A percentile compares a stretch with the other conserved stretches of the same genome.
Evolutionary conservation across 139 green algal species (phyloP).

Genomic region (Closterium sp.): DNA sequence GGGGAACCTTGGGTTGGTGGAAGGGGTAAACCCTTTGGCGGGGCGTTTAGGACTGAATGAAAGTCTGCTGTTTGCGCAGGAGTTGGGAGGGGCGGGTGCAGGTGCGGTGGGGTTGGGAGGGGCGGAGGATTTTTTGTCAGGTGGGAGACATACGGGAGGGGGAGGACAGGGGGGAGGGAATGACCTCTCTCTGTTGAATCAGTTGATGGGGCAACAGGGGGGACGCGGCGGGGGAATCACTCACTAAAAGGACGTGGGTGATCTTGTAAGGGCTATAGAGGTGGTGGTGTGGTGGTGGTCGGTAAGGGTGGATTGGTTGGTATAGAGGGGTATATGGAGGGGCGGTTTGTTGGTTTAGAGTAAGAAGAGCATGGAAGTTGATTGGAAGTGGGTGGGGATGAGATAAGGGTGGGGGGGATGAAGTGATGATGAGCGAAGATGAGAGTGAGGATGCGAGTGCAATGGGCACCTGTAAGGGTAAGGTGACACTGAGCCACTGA

Average conservation of each 20-base stretch:
- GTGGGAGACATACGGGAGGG: not conserved
- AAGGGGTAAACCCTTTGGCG: not conserved
- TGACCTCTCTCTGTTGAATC: not conserved
- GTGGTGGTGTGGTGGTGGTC: no score
- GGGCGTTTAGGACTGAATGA: not conserved
- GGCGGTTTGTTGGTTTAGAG: no score
- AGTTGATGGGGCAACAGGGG: not conserved
- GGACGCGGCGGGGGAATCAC: not conserved
- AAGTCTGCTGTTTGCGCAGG: not conserved
- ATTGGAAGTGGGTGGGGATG: no score
- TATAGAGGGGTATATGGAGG: no score
- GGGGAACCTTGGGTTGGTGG: not conserved
- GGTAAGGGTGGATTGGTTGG: not conserved
- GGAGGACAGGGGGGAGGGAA: not conserved
- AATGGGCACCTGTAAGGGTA: not conserved
- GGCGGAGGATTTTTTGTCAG: not conserved
- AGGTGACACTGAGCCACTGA: not conserved
- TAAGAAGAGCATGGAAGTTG: no score
- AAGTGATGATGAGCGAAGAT: not conserved
- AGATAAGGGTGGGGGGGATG: no score
- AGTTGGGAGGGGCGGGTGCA: not conserved
- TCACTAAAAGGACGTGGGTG: not conserved
- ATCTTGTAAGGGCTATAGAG: no score
- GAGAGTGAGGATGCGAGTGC: not conserved
- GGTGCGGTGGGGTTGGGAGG: not conserved